Evolutionary conservation across 345 rosid species (phyloP), one percentile per base, ranked within the genome.

Genomic region (Aethionema arabicum): DNA sequence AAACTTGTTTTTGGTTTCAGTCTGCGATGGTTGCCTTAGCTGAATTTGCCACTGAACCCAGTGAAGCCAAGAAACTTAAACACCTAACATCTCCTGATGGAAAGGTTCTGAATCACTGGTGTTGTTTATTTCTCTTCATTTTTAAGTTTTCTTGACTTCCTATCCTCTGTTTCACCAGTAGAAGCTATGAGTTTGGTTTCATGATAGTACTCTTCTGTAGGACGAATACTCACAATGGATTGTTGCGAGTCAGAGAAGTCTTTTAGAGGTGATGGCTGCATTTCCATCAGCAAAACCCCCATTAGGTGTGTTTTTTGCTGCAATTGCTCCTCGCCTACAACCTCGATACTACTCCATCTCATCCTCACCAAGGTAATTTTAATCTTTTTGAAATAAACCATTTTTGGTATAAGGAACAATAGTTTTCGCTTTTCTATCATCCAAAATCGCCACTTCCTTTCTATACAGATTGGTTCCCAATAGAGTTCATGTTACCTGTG

Each of bases 301-400:
- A 13, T 79, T 92, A 54, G 97, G 98, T 62, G 98, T 92, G 11
- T 89, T 92, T 72, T 87, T 92, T 85, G 98, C 97, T 27, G 86
- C 91, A 52, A 72, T 92, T 32, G 91, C 90, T 49, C 90, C 98
- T 10, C 95, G 82, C 45, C 82, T 92, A 70, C 97, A 82, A 49
- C 98, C 97, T 42, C 80, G 98, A 74, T 92, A 79, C 72, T 87
- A 92, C 67, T 92, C 98, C 56, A 92, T 92, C 74, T 89, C 98
- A 52, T 92, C 98, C 53, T 92, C 98, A 10, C 97, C 98, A 4
- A 92, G 88, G 98, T 78, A 11, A 63, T 61, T 68, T 6, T 16
- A 40, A 6, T 33, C 32, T 44, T 5, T 41, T 12, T 66, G 14
- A 39, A 31, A 44, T 6, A 51, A 42, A 39, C 39, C n/a, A 36